Evolutionary conservation across 2,329 filamentous ascomycete species (phyloP), one percentile per base, ranked within the genome.

Genomic region (Diaporthe australafricana): DNA sequence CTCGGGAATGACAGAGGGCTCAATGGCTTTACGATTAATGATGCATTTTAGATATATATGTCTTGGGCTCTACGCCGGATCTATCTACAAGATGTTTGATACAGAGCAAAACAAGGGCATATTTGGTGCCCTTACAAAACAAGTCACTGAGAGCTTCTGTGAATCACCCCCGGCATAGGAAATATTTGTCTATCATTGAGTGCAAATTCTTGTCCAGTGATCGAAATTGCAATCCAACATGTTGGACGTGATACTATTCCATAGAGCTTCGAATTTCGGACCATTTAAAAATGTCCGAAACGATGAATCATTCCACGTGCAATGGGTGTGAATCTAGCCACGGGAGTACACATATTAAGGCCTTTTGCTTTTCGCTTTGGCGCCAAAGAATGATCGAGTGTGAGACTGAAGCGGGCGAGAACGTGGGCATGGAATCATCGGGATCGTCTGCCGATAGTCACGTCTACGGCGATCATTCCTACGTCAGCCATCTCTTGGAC

Each of bases 1-100:
- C 42, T 40, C 42, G 25, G 20, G n/a, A n/a, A 30, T 22, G 30
- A 30, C 17, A 63, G 17, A 48, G 53, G n/a, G 17, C 45, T 11
- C 12, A 8, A 14, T 22, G 35, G 25, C 25, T 30, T 52, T 27
- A 68, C 40, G 62, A 68, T n/a, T 47, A 38, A 57, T 68, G 63
- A 68, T 48, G 32, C 55, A 48, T 48, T 47, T 53, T 22, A 16
- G 9, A 63, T 35, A 35, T 8, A 63, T 35, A 35, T 38, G 30
- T 20, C 20, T 30, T 12, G 7, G 12, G n/a, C 20, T 17, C 27
- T n/a, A 63, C 20, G 11, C 22, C 7, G 27, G n/a, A 12, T 17
- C 12, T 17, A 25, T 47, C 20, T 38, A 11, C 12, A 9, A 35
- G 6, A 9, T 20, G 7, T 48, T 40, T 20, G 30, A 48, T 35